phyloP scores from a whole-genome alignment of 1,139 yeast genomes.

The Yamadazyma taylorii region DNA sequence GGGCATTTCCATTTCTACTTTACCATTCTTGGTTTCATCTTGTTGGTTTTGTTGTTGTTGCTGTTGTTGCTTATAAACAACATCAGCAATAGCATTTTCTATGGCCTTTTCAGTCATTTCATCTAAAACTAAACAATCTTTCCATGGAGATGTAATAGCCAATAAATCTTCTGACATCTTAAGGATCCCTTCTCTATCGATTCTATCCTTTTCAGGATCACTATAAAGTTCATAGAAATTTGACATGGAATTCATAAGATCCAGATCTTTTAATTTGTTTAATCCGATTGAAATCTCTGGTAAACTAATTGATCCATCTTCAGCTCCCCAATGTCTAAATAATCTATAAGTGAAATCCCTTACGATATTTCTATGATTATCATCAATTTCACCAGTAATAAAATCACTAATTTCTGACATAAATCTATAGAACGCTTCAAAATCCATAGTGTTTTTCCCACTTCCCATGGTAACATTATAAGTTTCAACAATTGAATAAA shows the following conservation, averaged over 20 bases:
- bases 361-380: slow-evolving; percentile 21
- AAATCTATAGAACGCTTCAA: slow-evolving; percentile 67
- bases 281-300: slow-evolving; percentile 74
- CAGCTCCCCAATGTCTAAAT: slow-evolving; percentile 57
- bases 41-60: slow-evolving; percentile 17
- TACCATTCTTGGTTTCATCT: slow-evolving; percentile 12
- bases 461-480: slow-evolving; percentile 67
- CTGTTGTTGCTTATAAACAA: slow-evolving; percentile 39
- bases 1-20: slow-evolving; percentile 45
- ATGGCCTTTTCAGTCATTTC: slow-evolving; percentile 58
- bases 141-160: slow-evolving; percentile 81
- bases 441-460: slow-evolving; percentile 72
- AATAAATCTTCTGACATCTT: slow-evolving; percentile 85
- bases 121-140: slow-evolving; percentile 64
- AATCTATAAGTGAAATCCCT: slow-evolving; percentile 56
- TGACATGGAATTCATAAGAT: slow-evolving; percentile 76
- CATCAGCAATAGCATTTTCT: slow-evolving; percentile 65
- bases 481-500: slow-evolving; percentile 72
- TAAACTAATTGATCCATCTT: slow-evolving; percentile 54
- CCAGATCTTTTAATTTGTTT: slow-evolving; percentile 66
- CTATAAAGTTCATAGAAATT: slow-evolving; percentile 80
- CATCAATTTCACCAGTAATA: slow-evolving; percentile 43
- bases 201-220: slow-evolving; percentile 51
- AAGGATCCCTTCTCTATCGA: slow-evolving; percentile 78
- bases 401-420: slow-evolving; percentile 83